Evolutionary conservation across 139 green algal genomes (phyloP).

Genomic region (Picochlorum sp.): DNA sequence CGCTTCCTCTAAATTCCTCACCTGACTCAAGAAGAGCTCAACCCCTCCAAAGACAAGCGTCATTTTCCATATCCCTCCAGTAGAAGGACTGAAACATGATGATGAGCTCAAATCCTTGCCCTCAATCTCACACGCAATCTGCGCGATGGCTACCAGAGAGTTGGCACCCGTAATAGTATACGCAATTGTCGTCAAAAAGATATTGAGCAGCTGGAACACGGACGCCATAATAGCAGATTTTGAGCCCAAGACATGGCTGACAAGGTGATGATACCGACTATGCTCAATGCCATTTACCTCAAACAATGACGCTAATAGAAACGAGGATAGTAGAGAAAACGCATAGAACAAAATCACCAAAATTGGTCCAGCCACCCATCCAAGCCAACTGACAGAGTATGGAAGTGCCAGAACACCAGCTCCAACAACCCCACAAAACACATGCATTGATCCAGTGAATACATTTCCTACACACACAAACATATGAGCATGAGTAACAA

Average conservation of each 20-base stretch:
- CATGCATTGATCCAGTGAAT: neutral
- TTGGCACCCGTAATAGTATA: conserved; percentile 13
- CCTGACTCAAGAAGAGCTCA: conserved; percentile 40
- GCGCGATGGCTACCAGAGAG: conserved; percentile 12
- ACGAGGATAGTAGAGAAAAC: neutral
- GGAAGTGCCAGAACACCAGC: conserved; percentile 27
- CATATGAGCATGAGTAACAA: too few relatives aligned
- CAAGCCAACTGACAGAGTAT: conserved; percentile 19
- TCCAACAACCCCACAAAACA: conserved; percentile 10
- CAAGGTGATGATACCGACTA: conserved; percentile 11
- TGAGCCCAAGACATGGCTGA: conserved; percentile 12
- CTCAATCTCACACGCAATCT: neutral
- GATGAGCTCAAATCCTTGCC: neutral
- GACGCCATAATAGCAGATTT: neutral
- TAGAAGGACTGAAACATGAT: neutral
- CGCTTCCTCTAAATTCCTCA: conserved; percentile 13
- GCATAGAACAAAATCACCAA: conserved; percentile 23
- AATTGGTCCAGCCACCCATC: conserved; percentile 20
- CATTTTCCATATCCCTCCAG: conserved; percentile 23
- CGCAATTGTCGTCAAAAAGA: conserved; percentile 16
- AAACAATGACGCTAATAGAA: neutral
- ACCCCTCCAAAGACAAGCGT: conserved; percentile 32
- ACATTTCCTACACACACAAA: neutral
- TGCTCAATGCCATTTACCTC: conserved; percentile 11
- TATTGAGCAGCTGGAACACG: conserved; percentile 16